Evolutionary conservation across 108 stramenopile species (phyloP).

Genomic region (Nitzschia palea): DNA sequence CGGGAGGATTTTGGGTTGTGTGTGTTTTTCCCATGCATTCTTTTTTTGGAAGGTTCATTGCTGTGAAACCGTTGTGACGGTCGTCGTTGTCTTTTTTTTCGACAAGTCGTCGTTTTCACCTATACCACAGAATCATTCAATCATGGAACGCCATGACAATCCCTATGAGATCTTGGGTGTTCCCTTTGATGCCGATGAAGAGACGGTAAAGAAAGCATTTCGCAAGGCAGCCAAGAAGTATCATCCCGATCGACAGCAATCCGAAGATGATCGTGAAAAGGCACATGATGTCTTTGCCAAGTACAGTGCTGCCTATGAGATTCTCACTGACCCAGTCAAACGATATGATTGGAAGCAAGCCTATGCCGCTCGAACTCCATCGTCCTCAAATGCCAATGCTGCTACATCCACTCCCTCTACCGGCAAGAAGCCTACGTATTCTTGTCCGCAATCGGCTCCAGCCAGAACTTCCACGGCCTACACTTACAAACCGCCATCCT

Average conservation of each 20-base stretch:
- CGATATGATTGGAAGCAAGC: conserved; percentile 42
- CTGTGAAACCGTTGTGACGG: too few species aligned
- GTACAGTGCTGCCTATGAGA: conserved; percentile 74
- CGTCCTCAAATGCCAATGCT: background rate
- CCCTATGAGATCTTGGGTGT: conserved; percentile 83
- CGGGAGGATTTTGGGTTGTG: too few species aligned
- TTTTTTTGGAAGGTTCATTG: too few species aligned
- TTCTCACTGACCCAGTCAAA: conserved; percentile 64
- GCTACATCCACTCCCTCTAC: background rate
- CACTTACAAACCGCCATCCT: background rate
- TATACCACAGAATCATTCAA: too few species aligned
- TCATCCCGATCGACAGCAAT: conserved; percentile 69
- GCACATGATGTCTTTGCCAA: conserved; percentile 52
- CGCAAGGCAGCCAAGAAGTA: conserved; percentile 29
- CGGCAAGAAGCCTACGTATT: background rate
- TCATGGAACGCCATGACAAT: conserved; percentile 32
- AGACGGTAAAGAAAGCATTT: conserved; percentile 82
- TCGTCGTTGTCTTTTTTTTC: too few species aligned
- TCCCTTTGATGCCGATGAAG: conserved; percentile 45
- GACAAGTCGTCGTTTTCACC: too few species aligned
- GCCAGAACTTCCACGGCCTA: background rate
- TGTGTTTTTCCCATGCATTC: too few species aligned
- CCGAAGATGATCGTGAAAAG: conserved; percentile 25
- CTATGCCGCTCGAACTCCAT: background rate
- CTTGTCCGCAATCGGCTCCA: background rate